Base-by-base conservation (phyloP, 345 rosid genomes). In the Conringia planisiliqua region DNA sequence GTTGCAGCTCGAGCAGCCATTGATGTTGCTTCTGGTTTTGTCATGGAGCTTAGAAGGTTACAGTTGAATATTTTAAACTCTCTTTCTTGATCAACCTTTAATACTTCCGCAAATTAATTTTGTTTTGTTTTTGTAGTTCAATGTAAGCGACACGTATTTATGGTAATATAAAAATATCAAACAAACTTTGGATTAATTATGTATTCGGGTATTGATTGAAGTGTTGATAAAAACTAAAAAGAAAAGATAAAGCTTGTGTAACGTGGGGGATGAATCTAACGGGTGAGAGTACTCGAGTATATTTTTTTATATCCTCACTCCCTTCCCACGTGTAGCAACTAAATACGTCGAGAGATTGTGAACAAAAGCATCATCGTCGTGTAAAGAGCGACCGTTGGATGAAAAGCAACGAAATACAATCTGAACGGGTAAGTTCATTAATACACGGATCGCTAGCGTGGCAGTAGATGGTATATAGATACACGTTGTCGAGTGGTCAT, bases 1-100 rank as follows among this genome's bases (percentile, higher is more conserved):
- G 72, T 66, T 5, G 42, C 74, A 14, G 88, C 92, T 20, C 76
- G 82, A 12, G 74, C 67, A 32, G 81, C 82, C 68, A 80, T 90
- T 85, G 63, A 84, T 8, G 85, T 84, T 73, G 86, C 88, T 26
- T 47, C 71, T 73, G 70, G 79, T 46, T 86, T 84, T 59, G 88
- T 67, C 26, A 62, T 51, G 10, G 78, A 33, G 57, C 77, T 90
- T 63, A 84, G 92, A 55, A 86, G 79, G 30, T 76, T 86, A 76
- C 82, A 90, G 44, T 16, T 83, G 70, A 83, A 82, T 70, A 46
- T 84, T 14, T 68, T 88, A 71, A 73, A 66, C 64, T 68, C 83
- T 10, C 35, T 87, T 86, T 10, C 71, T 78, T 18, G 68, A 65
- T 39, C 75, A 32, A 70, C 47, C 54, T 60, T 74, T 22, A 14